Base-by-base conservation (phyloP, 2,329 filamentous ascomycete genomes). In the Zasmidium angulare region DNA sequence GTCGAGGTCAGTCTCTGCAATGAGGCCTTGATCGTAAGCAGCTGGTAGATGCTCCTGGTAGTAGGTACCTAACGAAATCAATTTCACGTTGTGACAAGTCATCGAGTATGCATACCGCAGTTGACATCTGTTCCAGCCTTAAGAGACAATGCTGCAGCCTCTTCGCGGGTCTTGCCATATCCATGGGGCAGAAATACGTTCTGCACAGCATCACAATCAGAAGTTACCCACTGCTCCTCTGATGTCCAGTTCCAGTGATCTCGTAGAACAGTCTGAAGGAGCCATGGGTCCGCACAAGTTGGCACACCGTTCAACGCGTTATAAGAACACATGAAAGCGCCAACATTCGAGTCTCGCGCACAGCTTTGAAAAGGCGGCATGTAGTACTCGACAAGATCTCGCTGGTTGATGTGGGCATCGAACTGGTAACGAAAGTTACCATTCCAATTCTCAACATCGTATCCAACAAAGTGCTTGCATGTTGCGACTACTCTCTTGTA, bases 361-460 rank as follows among this genome's bases (percentile, higher is more conserved):
- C 77, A 79, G 26, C 68, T 80, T 67, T 87, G 78, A 74, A 90
- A 90, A 0, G 86, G 81, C 1, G 84, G 86, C 46, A 88, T 78
- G 67, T 88, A 89, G 73, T 89, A 90, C 66, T 89, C 87, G 0
- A 82, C 79, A 3, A 90, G 74, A 60, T 90, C 87, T 64, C 89
- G 87, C 51, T 78, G 75, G 10, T 78, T 77, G 59, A 87, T 82
- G 12, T 79, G 75, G 4, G 85, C 80, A 68, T 88, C 78, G 60
- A 85, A 87, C 17, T 79, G 78, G 69, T 81, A 78, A 14, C 72
- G 62, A 23, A 66, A 66, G 53, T 71, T 70, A 17, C 67, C 68
- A 54, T 72, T 70, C 70, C 68, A 72, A 40, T 46, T 66, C 51
- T 72, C 67, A 22, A 71, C 62, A 47, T 73, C 68, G 60, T 71